Conservation (phyloP, 1,284 basidiomycete species). For the Ustilago tritici region DNA sequence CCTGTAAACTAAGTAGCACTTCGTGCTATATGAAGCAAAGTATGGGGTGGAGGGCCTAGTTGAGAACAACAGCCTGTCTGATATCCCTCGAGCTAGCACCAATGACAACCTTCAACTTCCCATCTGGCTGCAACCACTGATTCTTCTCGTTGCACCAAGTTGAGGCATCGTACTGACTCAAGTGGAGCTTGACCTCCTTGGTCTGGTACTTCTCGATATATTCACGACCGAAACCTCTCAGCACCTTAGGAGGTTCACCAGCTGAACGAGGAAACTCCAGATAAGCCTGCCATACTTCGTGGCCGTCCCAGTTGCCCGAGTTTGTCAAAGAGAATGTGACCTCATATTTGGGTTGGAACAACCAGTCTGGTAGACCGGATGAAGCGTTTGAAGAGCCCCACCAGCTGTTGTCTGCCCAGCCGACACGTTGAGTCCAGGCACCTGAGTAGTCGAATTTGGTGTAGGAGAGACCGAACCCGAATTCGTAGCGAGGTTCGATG, state of each 20-base stretch:
- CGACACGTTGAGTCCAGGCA: slow-evolving; percentile 40
- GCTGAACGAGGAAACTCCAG: slow-evolving; percentile 53
- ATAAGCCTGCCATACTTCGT: slow-evolving; percentile 63
- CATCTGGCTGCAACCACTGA: slow-evolving; percentile 56
- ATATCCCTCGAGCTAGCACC: slow-evolving; percentile 60
- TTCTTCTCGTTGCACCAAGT: slow-evolving; percentile 42
- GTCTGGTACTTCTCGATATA: slow-evolving; percentile 39
- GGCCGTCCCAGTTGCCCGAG: slow-evolving; percentile 52
- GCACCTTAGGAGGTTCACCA: slow-evolving; percentile 60
- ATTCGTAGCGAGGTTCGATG: slow-evolving; percentile 59
- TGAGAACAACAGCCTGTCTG: slow-evolving; percentile 41
- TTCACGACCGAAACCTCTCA: slow-evolving; percentile 60
- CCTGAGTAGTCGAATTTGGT: slow-evolving; percentile 57
- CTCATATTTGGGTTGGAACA: slow-evolving; percentile 56
- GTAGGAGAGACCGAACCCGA: slow-evolving; percentile 62
- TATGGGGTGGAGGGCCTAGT: background rate
- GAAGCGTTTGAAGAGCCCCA: slow-evolving; percentile 44
- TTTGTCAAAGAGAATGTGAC: slow-evolving; percentile 57
- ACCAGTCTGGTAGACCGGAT: slow-evolving; percentile 52
- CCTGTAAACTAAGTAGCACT: slow-evolving; percentile 9
- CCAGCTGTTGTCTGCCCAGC: slow-evolving; percentile 46
- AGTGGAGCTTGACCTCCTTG: slow-evolving; percentile 36
- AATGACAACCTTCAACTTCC: slow-evolving; percentile 46
- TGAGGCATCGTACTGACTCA: slow-evolving; percentile 59
- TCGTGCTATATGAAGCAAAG: slow-evolving; percentile 5